Percentiles rank a stretch among this genome's conserved stretches.
Conservation (phyloP, 2,329 filamentous ascomycete species). For the Scleromitrula shiraiana region DNA sequence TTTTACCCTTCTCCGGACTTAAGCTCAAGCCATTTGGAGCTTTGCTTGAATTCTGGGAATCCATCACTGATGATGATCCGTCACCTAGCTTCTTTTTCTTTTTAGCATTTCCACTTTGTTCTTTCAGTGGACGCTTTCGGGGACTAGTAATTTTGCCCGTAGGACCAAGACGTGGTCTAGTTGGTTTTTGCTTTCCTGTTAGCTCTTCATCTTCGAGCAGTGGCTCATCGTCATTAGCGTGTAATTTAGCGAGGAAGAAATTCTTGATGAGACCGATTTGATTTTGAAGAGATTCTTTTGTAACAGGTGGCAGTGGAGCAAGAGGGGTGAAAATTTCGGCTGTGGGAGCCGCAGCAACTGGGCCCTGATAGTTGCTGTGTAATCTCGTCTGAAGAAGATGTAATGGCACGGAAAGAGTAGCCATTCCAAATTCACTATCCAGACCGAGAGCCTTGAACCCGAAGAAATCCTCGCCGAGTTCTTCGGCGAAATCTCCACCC, state of each 20-base stretch:
- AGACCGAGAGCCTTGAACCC: slow-evolving; percentile 93
- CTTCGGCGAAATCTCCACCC: slow-evolving; percentile 92
- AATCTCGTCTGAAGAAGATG: slow-evolving; percentile 91
- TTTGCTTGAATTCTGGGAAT: slow-evolving; percentile 25
- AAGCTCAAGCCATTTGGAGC: slow-evolving; percentile 26
- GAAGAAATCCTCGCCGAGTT: slow-evolving; percentile 98
- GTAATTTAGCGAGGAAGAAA: slow-evolving; percentile 86
- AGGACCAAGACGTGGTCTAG: slow-evolving; percentile 54
- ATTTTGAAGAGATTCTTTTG: slow-evolving; percentile 63
- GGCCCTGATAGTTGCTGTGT: slow-evolving; percentile 69
- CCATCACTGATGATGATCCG: slow-evolving; percentile 29
- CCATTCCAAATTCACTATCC: slow-evolving; percentile 81
- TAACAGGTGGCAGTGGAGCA: slow-evolving; percentile 67
- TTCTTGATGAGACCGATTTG: slow-evolving; percentile 85
- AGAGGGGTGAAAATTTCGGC: slow-evolving; percentile 53
- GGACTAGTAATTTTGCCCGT: slow-evolving; percentile 83
- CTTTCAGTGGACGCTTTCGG: slow-evolving; percentile 72
- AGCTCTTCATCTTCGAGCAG: slow-evolving; percentile 92
- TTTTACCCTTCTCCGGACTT: slow-evolving; percentile 42
- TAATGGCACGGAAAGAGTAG: slow-evolving; percentile 82
- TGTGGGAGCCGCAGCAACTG: slow-evolving; percentile 50
- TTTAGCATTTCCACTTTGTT: slow-evolving; percentile 76
- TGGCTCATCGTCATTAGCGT: slow-evolving; percentile 72
- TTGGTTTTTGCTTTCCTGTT: slow-evolving; percentile 72
- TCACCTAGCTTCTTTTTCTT: slow-evolving; percentile 77